These are phyloP conservation scores for Mortierella sp. DNA, from an alignment of 371 early-diverging fungal species.

Conservation along the genomic window DNA sequence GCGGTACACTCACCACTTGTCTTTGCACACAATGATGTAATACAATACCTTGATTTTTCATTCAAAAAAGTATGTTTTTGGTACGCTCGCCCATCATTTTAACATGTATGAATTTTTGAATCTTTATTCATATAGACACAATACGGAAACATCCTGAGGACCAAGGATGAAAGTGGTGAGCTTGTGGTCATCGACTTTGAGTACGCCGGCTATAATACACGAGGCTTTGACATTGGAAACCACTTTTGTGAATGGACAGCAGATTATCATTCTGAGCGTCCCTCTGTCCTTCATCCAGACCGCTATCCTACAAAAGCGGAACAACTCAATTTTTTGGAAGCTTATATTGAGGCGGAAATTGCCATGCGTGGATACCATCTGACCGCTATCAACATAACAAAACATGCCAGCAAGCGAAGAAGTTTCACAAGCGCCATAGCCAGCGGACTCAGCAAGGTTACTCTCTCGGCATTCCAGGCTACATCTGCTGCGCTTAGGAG, in stretches of 20 bases:
- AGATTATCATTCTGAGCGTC: constrained; percentile 74
- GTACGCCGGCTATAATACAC: constrained; percentile 88
- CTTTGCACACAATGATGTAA: constrained; percentile 89
- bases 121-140: constrained; percentile 62
- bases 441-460: constrained; percentile 27
- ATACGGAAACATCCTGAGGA: constrained; percentile 85
- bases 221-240: constrained; percentile 89
- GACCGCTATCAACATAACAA: constrained; percentile 37
- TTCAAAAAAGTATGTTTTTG: neutral
- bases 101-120: neutral
- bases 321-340: constrained; percentile 69
- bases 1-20: constrained; percentile 72
- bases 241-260: constrained; percentile 94
- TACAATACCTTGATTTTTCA: neutral
- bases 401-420: constrained; percentile 27
- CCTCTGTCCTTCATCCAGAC: constrained; percentile 63
- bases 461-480: constrained; percentile 33
- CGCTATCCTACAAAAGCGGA: constrained; percentile 72
- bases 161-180: constrained; percentile 63
- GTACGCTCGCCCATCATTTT: neutral
- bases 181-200: constrained; percentile 87
- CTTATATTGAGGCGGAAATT: constrained; percentile 74
- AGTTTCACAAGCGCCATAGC: constrained; percentile 27
- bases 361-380: constrained; percentile 55
- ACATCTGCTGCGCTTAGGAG: constrained; percentile 22